A percentile compares a stretch with the other conserved stretches of the same genome.
Evolutionary conservation across 2,329 filamentous ascomycete species (phyloP).

Genomic region (Macrophomina tecta): DNA sequence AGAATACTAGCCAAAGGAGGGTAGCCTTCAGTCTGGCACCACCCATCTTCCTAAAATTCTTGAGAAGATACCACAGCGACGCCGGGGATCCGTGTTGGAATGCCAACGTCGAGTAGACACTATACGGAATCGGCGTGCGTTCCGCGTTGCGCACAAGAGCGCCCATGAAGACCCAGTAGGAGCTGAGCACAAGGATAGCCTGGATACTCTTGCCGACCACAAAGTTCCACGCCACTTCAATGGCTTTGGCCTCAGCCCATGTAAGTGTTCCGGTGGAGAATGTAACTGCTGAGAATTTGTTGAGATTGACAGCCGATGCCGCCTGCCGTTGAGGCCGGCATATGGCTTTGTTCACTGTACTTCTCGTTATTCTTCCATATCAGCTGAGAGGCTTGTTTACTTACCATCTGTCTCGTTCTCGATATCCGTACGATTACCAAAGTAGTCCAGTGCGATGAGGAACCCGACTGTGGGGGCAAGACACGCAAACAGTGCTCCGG

Average conservation of each 20-base stretch:
- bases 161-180: constrained; percentile 20
- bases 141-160: constrained; percentile 22
- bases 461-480: neutral
- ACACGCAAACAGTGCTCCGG: neutral
- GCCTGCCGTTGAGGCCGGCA: neutral
- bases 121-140: constrained; percentile 7
- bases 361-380: neutral
- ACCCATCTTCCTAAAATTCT: neutral
- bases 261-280: constrained; percentile 21
- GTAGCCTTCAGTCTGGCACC: constrained; percentile 18
- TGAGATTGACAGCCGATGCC: neutral
- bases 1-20: constrained; percentile 24
- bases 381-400: neutral
- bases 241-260: constrained; percentile 24
- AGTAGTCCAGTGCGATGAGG: neutral
- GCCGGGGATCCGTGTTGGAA: neutral
- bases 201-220: constrained; percentile 23
- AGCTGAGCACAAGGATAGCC: constrained; percentile 1
- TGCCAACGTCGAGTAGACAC: constrained; percentile 18
- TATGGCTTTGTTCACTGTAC: constrained; percentile 1
- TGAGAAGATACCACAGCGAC: constrained; percentile 13
- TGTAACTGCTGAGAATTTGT: neutral
- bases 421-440: neutral
- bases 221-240: constrained; percentile 26
- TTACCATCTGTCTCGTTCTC: constrained; percentile 22